Evolutionary conservation across 306 rosid species (phyloP), one percentile per base, ranked within the genome.

Genomic region (Pyrus communis): DNA sequence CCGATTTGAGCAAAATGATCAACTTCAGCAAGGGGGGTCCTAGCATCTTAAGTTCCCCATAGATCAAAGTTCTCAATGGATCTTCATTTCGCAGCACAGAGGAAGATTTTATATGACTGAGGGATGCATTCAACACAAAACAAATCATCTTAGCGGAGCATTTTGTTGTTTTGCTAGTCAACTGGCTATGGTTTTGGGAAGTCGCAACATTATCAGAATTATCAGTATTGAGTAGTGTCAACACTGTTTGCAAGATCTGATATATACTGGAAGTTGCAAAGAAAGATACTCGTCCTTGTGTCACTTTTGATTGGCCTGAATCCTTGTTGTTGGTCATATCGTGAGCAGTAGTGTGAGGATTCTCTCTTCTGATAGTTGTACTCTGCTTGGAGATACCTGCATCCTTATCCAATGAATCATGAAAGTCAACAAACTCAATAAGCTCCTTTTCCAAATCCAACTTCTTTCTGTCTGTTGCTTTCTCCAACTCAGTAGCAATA

Each of bases 391-490:
- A 60, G 67, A 64, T 21, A 67, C 67, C 62, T 28, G 74, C 17
- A 40, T 80, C 69, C 77, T 80, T 80, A 19, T 68, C 75, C 54
- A 81, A 63, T 33, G 82, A 77, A 46, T 78, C 67, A n/a, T 78
- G 75, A 74, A 77, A 73, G 57, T 74, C 80, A 63, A 74, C 72
- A 33, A 81, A 73, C 27, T 74, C 75, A 65, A 70, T 58, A 57
- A 84, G 55, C 80, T 81, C 87, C 78, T 78, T 84, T 74, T 84
- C 85, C 55, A 84, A 74, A 43, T 77, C 79, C 60, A 63, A 61
- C 42, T 74, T 84, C 60, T 65, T 69, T 64, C 42, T 35, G n/a
- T 74, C 85, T 8, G 84, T 63, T 73, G 80, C 82, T 69, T 77
- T 84, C 67, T 77, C 87, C 72, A 81, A 74, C 63, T 81, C 87